Evolutionary conservation across 306 rosid species (phyloP).

Genomic region (Vigna radiata): DNA sequence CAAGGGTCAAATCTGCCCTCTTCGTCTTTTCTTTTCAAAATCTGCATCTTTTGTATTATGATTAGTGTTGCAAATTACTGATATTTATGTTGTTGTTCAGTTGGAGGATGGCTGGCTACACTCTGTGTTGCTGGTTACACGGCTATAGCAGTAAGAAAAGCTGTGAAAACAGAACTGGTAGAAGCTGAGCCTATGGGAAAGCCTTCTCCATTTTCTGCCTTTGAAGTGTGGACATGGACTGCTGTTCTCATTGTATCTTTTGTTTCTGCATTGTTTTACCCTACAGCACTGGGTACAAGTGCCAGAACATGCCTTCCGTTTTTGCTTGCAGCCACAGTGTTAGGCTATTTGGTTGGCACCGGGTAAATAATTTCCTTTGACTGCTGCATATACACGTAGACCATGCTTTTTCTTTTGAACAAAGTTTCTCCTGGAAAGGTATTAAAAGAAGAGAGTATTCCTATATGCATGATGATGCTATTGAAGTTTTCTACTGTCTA

Average conservation of each 20-base stretch:
- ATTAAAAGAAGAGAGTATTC: background rate
- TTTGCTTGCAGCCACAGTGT: slow-evolving; percentile 89
- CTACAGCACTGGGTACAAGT: slow-evolving; percentile 79
- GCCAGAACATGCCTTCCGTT: slow-evolving; percentile 95
- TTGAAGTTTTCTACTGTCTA: background rate
- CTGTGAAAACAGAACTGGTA: slow-evolving; percentile 78
- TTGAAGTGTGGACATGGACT: slow-evolving; percentile 81
- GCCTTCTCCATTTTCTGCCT: slow-evolving; percentile 78
- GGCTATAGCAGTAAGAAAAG: slow-evolving; percentile 82
- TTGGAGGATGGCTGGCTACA: slow-evolving; percentile 94
- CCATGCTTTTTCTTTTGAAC: background rate
- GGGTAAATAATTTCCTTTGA: slow-evolving; percentile 62
- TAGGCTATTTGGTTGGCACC: slow-evolving; percentile 90
- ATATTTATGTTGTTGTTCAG: slow-evolving; percentile 52
- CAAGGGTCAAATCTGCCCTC: background rate
- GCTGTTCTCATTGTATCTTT: slow-evolving; percentile 75
- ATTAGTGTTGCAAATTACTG: slow-evolving; percentile 17
- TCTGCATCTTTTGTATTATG: background rate
- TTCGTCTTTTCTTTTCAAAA: no score
- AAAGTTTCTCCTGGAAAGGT: background rate
- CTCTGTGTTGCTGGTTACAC: slow-evolving; percentile 88
- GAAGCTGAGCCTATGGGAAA: slow-evolving; percentile 96
- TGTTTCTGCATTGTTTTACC: slow-evolving; percentile 67
- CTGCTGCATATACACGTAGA: slow-evolving; percentile 1
- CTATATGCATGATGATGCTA: slow-evolving; percentile 14